phyloP scores from a whole-genome alignment of 1,284 basidiomycete genomes.

The Rhodotorula sp. region DNA sequence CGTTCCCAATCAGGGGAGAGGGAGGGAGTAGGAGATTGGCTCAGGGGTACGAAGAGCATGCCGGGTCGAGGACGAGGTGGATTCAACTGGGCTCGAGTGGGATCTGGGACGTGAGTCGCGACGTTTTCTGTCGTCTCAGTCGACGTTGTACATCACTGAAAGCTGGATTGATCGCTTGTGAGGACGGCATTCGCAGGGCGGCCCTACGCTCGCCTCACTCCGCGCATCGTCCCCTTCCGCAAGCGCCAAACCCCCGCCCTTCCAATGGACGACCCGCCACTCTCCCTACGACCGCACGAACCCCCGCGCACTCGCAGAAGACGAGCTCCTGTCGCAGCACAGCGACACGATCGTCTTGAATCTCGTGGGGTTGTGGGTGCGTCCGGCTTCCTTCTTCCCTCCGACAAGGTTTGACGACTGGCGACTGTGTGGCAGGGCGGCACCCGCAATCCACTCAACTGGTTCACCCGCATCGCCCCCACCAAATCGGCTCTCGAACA shows the following conservation, averaged over 20 bases:
- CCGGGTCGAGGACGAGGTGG: slow-evolving; percentile 49
- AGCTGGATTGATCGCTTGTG: neutral
- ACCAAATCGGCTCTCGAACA: slow-evolving; percentile 58
- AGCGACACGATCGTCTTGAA: slow-evolving; percentile 59
- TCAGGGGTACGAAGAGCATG: slow-evolving; percentile 45
- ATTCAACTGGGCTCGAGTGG: slow-evolving; percentile 64
- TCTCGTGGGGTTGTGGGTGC: slow-evolving; percentile 61
- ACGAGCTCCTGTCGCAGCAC: slow-evolving; percentile 56
- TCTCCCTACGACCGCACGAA: slow-evolving; percentile 53
- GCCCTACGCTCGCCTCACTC: slow-evolving; percentile 40
- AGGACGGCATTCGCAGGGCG: slow-evolving; percentile 26
- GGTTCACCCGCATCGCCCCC: slow-evolving; percentile 58
- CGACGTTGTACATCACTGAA: no score
- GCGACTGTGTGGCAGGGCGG: slow-evolving; percentile 51
- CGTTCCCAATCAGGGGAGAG: slow-evolving; percentile 59
- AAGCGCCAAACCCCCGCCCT: neutral
- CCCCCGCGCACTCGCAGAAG: slow-evolving; percentile 57
- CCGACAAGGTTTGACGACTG: neutral
- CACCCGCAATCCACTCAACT: slow-evolving; percentile 55
- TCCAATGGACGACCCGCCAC: slow-evolving; percentile 58
- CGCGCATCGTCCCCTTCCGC: neutral
- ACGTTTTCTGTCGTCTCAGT: neutral
- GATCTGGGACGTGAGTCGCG: slow-evolving; percentile 61
- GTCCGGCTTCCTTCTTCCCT: neutral
- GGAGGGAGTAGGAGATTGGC: slow-evolving; percentile 55